Evolutionary conservation across 2,329 filamentous ascomycete genomes (phyloP), one percentile per base, ranked within the genome.

Genomic region (Clarireedia sp.): DNA sequence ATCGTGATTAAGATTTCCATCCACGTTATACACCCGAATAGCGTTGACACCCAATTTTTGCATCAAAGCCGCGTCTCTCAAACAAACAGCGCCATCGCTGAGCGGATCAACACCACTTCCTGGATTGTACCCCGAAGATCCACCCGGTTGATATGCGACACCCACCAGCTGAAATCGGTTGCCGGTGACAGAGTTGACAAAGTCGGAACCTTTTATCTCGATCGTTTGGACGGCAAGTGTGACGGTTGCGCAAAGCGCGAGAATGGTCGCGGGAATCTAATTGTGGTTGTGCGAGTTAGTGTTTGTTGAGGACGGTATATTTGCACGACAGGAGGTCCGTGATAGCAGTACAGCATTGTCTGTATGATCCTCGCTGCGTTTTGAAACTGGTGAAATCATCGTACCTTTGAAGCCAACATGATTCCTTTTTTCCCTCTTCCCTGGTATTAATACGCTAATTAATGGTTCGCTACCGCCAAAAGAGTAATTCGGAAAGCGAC

Each of bases 1-100:
- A 62, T 86, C 82, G 66, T 86, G 83, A 74, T 86, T 85, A 59
- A 85, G 69, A 64, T 83, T 69, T 29, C 82, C 83, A 68, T 83
- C 78, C 59, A 86, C 69, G 73, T 86, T 86, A 73, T 86, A 86
- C n/a, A 85, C 81, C 49, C 83, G 83, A 65, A 87, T 82, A 59
- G 83, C 75, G 72, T 86, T 86, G 68, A 85, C 74, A 59, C 83
- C 68, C 54, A 85, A 74, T 53, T 75, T 71, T 73, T 87, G 82
- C 75, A 85, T 79, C 57, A 86, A 73, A 33, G 82, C 81, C 45
- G 81, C 82, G 75, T 86, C 83, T 59, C 83, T 79, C 65, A 81
- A 70, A 70, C 83, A 86, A 56, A 75, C 71, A 48, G 78, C 74
- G 54, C 72, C 72, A 66, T 85, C 69, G 65, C 79, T 84, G 36